Percentiles rank a stretch among this genome's conserved stretches.
Evolutionary conservation across 257 asterid genomes (phyloP).

Genomic region (Capsicum chinense): DNA sequence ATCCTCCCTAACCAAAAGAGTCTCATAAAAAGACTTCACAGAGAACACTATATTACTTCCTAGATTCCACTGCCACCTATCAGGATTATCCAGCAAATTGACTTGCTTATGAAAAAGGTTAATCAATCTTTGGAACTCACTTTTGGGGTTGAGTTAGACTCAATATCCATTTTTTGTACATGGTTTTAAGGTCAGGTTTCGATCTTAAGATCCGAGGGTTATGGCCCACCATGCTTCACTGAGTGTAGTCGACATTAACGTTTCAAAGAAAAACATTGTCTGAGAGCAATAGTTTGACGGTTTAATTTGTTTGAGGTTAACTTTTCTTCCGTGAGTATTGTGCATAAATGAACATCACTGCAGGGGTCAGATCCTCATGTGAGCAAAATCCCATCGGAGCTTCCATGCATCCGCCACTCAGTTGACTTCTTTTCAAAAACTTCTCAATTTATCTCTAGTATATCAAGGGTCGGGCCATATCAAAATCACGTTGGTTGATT

Average conservation of each 20-base stretch:
- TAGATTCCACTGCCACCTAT: too few species aligned
- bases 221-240: not conserved
- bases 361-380: not conserved
- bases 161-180: not conserved
- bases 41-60: too few species aligned
- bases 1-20: too few species aligned
- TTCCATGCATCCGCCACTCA: not conserved
- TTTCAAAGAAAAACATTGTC: not conserved
- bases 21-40: too few species aligned
- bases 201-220: not conserved
- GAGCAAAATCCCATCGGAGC: not conserved
- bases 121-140: too few species aligned
- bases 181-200: not conserved
- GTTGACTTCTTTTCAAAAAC: not conserved
- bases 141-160: not conserved
- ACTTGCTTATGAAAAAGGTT: too few species aligned
- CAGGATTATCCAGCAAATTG: too few species aligned
- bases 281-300: not conserved
- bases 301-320: not conserved
- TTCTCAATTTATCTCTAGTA: not conserved
- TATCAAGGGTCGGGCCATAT: not conserved
- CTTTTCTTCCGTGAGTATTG: not conserved
- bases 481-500: constrained; percentile 8
- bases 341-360: not conserved
- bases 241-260: not conserved